A percentile compares a stretch with the other conserved stretches of the same genome.
Conservation (phyloP, 164 flowering plant species). For the Echeveria elegans region DNA sequence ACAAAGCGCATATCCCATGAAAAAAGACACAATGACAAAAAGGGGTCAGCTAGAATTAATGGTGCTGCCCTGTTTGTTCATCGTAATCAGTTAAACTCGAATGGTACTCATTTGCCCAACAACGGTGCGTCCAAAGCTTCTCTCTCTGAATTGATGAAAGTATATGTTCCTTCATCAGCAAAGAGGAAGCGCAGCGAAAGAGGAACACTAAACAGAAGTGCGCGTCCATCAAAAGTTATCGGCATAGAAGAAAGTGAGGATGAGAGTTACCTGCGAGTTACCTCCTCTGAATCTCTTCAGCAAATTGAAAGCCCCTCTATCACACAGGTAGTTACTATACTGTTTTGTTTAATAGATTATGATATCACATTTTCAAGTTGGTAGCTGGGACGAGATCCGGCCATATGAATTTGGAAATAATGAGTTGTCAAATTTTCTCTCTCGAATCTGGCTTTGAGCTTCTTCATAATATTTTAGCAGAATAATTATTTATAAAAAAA, state of each 20-base stretch:
- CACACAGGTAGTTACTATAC: background rate
- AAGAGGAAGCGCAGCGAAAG: conserved; percentile 88
- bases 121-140: conserved; percentile 30
- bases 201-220: conserved; percentile 84
- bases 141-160: conserved; percentile 32
- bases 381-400: too few species aligned
- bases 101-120: conserved; percentile 33
- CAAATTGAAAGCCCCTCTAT: background rate
- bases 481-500: too few species aligned
- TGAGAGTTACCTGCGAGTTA: conserved; percentile 78
- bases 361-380: too few species aligned
- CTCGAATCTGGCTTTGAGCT: too few species aligned
- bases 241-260: conserved; percentile 97
- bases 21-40: background rate
- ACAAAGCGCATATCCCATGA: background rate
- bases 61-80: background rate
- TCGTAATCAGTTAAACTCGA: conserved; percentile 28
- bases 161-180: conserved; percentile 70
- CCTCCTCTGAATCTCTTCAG: background rate
- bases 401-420: too few species aligned
- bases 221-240: conserved; percentile 75
- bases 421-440: too few species aligned
- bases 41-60: background rate
- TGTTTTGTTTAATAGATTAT: too few species aligned
- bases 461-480: too few species aligned